Base-by-base conservation (phyloP, 1,284 basidiomycete species). In the Ustilago nuda region DNA sequence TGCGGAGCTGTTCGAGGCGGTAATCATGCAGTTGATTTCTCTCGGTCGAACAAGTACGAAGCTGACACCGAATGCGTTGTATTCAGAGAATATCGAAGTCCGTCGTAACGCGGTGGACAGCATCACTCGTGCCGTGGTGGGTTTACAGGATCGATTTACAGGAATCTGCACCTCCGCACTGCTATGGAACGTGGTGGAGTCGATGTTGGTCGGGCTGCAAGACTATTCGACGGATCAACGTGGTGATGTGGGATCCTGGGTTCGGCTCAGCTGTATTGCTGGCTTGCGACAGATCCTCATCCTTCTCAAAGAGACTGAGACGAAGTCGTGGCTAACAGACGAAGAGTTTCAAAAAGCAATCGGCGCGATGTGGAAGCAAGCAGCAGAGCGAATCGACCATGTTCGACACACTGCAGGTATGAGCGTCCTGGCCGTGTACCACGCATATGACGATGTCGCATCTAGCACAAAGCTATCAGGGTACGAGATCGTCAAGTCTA, bases 211-310 rank as follows among this genome's bases (percentile, higher is more conserved):
- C 13, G 94, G 94, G 2, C 86, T 99, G 45, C 88, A 90, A 17
- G 96, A 99, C 87, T 98, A 98, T 83, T 92, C 94, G 2, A 91
- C 90, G 36, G 97, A 99, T 84, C 93, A 97, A 86, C 90, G 97
- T 65, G 97, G 97, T 5, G 97, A 99, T 83, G 93, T 99, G 30
- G 97, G 97, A 33, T 98, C 95, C 0, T 98, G 95, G 95, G 90
- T 97, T 35, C 92, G 97, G 56, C 89, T 92, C n/a, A 67, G 91
- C 46, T 91, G 91, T 82, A 88, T 94, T 71, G 88, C 89, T 56
- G 91, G 92, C 17, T 82, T 94, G 17, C 48, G 72, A 35, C 64
- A 79, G 92, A 90, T 85, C 88, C 91, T 66, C 80, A 86, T n/a
- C 88, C 89, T 11, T 83, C 93, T 48, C 5, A 27, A 27, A 33